Percentiles rank a stretch among this genome's conserved stretches.
Conservation (phyloP, 1,139 yeast genomes). For the Saccharomyces hybrid region DNA sequence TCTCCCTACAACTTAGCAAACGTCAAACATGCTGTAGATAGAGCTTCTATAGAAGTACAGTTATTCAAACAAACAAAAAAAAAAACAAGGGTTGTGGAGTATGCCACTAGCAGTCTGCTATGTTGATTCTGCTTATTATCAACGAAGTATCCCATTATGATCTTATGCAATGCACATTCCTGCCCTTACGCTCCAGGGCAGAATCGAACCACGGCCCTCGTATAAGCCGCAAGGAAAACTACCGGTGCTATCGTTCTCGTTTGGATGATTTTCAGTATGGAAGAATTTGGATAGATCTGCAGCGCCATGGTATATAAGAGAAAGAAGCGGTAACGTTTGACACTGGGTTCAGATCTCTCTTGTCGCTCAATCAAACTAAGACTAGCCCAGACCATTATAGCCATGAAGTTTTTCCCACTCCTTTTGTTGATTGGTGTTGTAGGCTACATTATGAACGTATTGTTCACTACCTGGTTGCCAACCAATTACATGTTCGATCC, state of each 20-base stretch:
- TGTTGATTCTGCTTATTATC: neutral
- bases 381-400: neutral
- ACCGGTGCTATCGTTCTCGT: constrained; percentile 1
- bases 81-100: neutral
- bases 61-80: neutral
- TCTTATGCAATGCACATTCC: neutral
- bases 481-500: constrained; percentile 45
- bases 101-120: neutral
- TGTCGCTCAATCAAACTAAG: neutral
- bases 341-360: too few relatives aligned
- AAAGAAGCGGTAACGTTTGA: neutral
- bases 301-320: neutral
- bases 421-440: constrained; percentile 13
- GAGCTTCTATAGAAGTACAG: neutral
- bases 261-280: neutral
- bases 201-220: neutral
- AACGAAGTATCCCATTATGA: neutral
- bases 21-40: neutral
- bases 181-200: neutral
- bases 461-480: constrained; percentile 64
- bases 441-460: constrained; percentile 32
- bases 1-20: neutral
- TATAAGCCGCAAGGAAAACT: neutral
- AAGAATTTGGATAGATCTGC: neutral
- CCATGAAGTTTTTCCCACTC: constrained; percentile 28